phyloP scores from a whole-genome alignment of 2,329 filamentous ascomycete species.

The Fusarium decemcellulare region DNA sequence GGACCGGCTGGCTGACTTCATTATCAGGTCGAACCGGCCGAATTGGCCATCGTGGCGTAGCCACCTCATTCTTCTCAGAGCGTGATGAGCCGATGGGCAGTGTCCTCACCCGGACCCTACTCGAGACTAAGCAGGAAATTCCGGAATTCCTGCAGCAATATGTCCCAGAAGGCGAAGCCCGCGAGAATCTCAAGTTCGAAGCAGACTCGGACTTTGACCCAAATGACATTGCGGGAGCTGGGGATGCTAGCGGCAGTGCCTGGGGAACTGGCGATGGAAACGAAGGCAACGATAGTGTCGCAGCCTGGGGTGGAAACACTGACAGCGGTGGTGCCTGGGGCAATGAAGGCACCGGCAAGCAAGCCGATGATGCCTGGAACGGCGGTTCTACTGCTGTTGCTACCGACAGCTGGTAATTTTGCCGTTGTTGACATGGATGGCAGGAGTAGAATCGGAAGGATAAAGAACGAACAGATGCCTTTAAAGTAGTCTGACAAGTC shows the following conservation, averaged over 20 bases:
- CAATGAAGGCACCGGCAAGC: neutral
- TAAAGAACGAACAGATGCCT: too few species aligned
- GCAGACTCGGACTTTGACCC: conserved; percentile 68
- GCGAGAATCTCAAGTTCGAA: conserved; percentile 66
- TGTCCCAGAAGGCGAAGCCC: conserved; percentile 69
- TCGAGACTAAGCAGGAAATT: conserved; percentile 83
- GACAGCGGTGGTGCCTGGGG: conserved; percentile 33
- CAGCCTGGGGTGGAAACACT: too few species aligned
- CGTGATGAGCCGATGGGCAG: conserved; percentile 80
- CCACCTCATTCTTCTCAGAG: conserved; percentile 91
- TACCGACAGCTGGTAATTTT: conserved; percentile 24
- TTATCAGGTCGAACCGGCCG: conserved; percentile 86
- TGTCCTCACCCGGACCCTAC: conserved; percentile 82
- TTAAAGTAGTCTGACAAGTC: too few species aligned
- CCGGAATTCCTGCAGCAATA: conserved; percentile 84
- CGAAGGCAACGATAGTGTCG: conserved; percentile 34
- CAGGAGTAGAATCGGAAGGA: too few species aligned
- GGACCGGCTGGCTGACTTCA: conserved; percentile 19
- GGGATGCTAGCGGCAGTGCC: conserved; percentile 37
- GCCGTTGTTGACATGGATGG: too few species aligned
- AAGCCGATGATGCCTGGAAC: conserved; percentile 7
- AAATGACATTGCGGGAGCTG: conserved; percentile 49
- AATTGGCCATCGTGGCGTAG: conserved; percentile 88
- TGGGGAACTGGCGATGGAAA: conserved; percentile 21
- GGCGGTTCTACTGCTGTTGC: conserved; percentile 1